These are phyloP conservation scores for Tetradesmus lagerheimii DNA, from an alignment of 139 green algal species.

Conservation along the genomic window DNA sequence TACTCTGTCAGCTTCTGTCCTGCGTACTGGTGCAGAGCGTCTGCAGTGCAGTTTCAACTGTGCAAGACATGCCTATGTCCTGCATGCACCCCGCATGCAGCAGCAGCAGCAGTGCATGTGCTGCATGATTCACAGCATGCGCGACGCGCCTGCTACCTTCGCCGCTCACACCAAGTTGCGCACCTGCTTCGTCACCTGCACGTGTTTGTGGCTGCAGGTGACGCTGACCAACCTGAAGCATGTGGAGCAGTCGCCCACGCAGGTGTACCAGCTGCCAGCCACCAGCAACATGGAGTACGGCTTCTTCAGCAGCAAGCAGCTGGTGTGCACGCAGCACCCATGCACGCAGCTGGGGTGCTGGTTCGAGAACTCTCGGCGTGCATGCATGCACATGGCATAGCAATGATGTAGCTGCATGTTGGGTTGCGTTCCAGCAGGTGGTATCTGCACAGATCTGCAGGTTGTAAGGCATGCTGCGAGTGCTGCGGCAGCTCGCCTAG, in stretches of 20 bases:
- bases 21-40: too few species aligned
- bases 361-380: too few species aligned
- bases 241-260: conserved; percentile 57
- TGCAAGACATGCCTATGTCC: too few species aligned
- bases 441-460: too few species aligned
- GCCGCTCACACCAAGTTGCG: neutral
- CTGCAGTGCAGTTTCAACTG: too few species aligned
- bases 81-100: neutral
- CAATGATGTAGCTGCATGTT: too few species aligned
- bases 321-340: neutral
- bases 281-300: conserved; percentile 74
- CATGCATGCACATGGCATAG: too few species aligned
- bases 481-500: too few species aligned
- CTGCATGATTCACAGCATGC: too few species aligned
- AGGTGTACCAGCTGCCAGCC: conserved; percentile 64
- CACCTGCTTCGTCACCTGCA: neutral
- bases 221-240: conserved; percentile 42
- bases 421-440: too few species aligned
- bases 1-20: too few species aligned
- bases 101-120: neutral
- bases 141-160: neutral
- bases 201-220: conserved; percentile 38
- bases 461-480: too few species aligned
- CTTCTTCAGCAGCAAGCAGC: conserved; percentile 54
- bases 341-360: neutral